Percentiles rank a stretch among this genome's conserved stretches.
Conservation (phyloP, 257 asterid species). For the Forsythia viridissima region DNA sequence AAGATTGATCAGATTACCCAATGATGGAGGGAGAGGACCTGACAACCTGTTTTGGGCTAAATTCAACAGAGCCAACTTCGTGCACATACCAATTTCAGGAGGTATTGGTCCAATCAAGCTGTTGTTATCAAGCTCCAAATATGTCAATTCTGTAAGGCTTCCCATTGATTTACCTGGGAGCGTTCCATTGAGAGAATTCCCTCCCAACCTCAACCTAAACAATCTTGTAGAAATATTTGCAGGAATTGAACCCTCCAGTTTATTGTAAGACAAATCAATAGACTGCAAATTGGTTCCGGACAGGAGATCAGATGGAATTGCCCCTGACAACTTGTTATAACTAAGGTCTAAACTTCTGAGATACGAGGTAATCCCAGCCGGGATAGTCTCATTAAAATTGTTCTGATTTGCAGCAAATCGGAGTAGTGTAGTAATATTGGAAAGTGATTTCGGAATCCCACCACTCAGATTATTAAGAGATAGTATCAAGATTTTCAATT, state of each 20-base stretch:
- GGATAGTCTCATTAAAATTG: conserved; percentile 50
- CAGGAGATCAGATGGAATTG: conserved; percentile 51
- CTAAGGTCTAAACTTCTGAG: conserved; percentile 65
- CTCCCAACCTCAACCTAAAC: conserved; percentile 70
- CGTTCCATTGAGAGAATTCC: conserved; percentile 50
- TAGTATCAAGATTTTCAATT: conserved; percentile 48
- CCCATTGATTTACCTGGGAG: conserved; percentile 40
- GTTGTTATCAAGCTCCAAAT: conserved; percentile 67
- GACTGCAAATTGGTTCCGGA: conserved; percentile 48
- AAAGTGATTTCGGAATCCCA: conserved; percentile 50
- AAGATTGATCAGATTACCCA: conserved; percentile 51
- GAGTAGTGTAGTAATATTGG: conserved; percentile 32
- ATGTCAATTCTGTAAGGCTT: conserved; percentile 40
- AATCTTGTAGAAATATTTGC: conserved; percentile 34
- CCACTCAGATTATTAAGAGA: conserved; percentile 60
- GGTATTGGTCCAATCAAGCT: conserved; percentile 60
- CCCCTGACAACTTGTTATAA: conserved; percentile 53
- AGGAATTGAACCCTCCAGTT: conserved; percentile 55
- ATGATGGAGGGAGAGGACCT: conserved; percentile 47
- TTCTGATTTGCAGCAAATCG: conserved; percentile 76
- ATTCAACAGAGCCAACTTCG: conserved; percentile 53
- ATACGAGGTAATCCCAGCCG: conserved; percentile 45
- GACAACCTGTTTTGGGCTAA: conserved; percentile 55
- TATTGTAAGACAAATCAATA: conserved; percentile 59
- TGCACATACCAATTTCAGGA: conserved; percentile 49